Evolutionary conservation across 352 stramenopile genomes (phyloP), one percentile per base, ranked within the genome.

Genomic region (Pythium grandisporangium): DNA sequence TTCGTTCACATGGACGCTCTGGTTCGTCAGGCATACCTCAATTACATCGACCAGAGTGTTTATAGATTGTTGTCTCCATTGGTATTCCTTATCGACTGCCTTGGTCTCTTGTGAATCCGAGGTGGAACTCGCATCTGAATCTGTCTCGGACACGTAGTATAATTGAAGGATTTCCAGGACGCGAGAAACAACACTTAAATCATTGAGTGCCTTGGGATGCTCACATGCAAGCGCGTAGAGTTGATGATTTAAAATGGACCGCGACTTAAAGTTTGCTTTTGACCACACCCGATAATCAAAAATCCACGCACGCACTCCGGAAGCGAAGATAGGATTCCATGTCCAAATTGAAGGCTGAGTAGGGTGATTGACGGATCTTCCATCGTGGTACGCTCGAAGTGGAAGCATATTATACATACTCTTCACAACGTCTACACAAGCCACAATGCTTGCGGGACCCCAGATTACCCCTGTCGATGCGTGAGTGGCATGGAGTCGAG

Each of bases 241-340:
- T 43, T 92, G 76, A 48, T 88, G 79, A 32, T 78, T 78, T 48
- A 70, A 89, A 30, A 90, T 86, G 5, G 75, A 88, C 49, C 90
- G 79, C 1, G 71, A 81, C 48, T 86, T 92, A 32, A 58, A 86
- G 38, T 70, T 66, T 8, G 73, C 60, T 19, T 52, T 47, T 10
- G 59, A 61, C 79, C 79, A 92, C 7, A 87, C 17, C 4, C 70
- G 60, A 37, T 77, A 88, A 45, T 92, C 70, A 17, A 92, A 54
- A 14, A 92, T 39, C 34, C 84, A 61, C 1, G 66, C 66, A 12
- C 75, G 71, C 2, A 92, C 59, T 6, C 58, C 76, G 19, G 67
- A 74, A 4, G 73, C 73, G 44, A 92, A 88, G 11, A 88, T 51
- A 17, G 76, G 76, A 40, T 86, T 84, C 27, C 62, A 83, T n/a